Conservation (phyloP, 163 green algal species). For the Scenedesmus sp. region DNA sequence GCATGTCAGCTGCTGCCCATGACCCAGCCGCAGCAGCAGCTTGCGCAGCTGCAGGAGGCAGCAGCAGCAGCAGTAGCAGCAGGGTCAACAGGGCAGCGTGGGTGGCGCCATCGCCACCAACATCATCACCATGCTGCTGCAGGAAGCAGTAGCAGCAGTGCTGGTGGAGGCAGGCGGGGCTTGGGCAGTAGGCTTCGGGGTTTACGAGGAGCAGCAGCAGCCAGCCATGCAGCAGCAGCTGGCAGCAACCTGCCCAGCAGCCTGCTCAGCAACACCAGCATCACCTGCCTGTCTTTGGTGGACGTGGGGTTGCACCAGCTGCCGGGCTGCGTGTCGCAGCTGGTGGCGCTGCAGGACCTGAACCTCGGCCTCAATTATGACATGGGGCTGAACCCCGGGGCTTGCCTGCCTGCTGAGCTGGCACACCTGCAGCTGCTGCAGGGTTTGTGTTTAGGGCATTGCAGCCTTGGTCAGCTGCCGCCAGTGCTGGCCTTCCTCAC, state of each 20-base stretch:
- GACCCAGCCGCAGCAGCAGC: conserved; percentile 42
- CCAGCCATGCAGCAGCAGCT: background rate
- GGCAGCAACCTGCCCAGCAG: background rate
- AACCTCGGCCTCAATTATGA: conserved; percentile 43
- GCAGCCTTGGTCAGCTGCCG: conserved; percentile 38
- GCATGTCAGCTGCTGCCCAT: conserved; percentile 28
- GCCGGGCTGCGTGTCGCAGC: conserved; percentile 13
- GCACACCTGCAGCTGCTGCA: conserved; percentile 2
- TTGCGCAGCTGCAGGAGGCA: background rate
- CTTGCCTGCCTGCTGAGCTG: conserved; percentile 36
- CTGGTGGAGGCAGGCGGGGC: background rate
- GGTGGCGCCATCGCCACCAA: background rate
- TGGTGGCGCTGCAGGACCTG: conserved; percentile 39
- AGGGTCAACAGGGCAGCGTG: background rate
- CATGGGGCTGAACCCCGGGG: conserved; percentile 17
- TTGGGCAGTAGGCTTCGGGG: background rate
- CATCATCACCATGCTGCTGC: background rate
- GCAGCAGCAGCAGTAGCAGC: conserved; percentile 20
- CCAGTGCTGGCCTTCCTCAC: background rate
- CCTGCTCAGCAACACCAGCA: conserved; percentile 22
- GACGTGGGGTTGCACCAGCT: conserved; percentile 26
- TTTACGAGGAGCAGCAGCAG: background rate
- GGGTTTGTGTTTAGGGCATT: conserved; percentile 29
- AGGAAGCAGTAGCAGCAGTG: background rate
- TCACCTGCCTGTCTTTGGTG: conserved; percentile 7